Conservation (phyloP, 495 filamentous ascomycete species). For the Daldinia loculata region DNA sequence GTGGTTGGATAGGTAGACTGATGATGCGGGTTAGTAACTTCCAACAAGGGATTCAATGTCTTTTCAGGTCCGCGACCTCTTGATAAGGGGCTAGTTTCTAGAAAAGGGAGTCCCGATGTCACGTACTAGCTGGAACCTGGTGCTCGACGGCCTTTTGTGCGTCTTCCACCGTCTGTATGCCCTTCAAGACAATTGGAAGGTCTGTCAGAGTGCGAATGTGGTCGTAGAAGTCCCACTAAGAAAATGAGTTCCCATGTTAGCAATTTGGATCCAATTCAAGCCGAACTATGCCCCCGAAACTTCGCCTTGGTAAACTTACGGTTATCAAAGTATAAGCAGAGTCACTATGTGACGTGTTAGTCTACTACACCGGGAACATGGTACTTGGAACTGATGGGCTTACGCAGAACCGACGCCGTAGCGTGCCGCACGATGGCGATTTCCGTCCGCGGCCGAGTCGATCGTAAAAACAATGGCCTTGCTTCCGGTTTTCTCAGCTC, state of each 20-base stretch:
- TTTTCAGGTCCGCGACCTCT: not conserved
- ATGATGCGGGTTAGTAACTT: not conserved
- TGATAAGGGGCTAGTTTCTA: not conserved
- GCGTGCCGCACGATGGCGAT: constrained; percentile 50
- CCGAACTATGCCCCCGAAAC: too few relatives aligned
- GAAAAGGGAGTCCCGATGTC: not conserved
- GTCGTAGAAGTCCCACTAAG: constrained; percentile 43
- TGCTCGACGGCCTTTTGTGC: constrained; percentile 48
- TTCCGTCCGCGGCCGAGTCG: constrained; percentile 51
- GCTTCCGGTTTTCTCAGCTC: constrained; percentile 44
- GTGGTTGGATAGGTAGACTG: constrained; percentile 54
- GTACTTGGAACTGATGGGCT: constrained; percentile 7
- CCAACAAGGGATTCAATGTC: too few relatives aligned
- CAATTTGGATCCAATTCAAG: not conserved
- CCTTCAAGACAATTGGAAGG: constrained; percentile 54
- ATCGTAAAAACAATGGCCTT: constrained; percentile 55
- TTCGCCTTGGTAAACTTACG: constrained; percentile 26
- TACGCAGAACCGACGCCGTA: constrained; percentile 47
- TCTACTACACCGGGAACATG: not conserved
- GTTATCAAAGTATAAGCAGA: constrained; percentile 39
- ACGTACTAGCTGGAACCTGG: constrained; percentile 30
- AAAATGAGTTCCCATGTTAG: constrained; percentile 14
- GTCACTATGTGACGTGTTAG: constrained; percentile 21
- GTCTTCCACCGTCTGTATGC: constrained; percentile 55
- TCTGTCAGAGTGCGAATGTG: constrained; percentile 48